Evolutionary conservation across 495 filamentous ascomycete species (phyloP).

Genomic region (Astrocystis sublimbata): DNA sequence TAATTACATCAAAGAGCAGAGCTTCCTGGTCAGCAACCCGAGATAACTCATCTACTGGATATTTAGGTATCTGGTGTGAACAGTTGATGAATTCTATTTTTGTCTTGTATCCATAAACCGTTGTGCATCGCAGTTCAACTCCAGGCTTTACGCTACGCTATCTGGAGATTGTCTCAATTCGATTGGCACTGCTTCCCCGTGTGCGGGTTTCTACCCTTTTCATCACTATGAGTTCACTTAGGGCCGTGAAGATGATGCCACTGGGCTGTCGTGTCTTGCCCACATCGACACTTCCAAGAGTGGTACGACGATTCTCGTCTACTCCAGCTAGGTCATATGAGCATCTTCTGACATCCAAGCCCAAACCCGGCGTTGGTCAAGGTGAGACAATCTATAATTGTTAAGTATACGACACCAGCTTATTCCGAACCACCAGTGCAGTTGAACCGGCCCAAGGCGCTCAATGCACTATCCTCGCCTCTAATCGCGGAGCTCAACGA

Average conservation of each 20-base stretch:
- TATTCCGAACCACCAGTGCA: slow-evolving; percentile 62
- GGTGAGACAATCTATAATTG: slow-evolving; percentile 53
- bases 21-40: background rate
- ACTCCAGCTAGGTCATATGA: slow-evolving; percentile 65
- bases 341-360: slow-evolving; percentile 74
- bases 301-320: slow-evolving; percentile 58
- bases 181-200: background rate
- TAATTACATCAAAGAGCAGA: slow-evolving; percentile 3
- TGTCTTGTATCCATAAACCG: no score
- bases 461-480: slow-evolving; percentile 87
- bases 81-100: no score
- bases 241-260: slow-evolving; percentile 52
- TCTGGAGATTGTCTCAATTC: no score
- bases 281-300: slow-evolving; percentile 45
- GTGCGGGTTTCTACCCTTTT: background rate
- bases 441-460: slow-evolving; percentile 90
- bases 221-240: slow-evolving; percentile 56
- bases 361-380: slow-evolving; percentile 84
- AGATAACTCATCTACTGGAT: no score
- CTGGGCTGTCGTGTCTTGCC: slow-evolving; percentile 58
- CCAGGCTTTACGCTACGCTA: background rate
- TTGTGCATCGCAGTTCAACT: no score
- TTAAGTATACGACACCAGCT: slow-evolving; percentile 6
- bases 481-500: slow-evolving; percentile 88
- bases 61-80: background rate